phyloP scores from a whole-genome alignment of 352 stramenopile genomes.

The Phytophthora brassicae region DNA sequence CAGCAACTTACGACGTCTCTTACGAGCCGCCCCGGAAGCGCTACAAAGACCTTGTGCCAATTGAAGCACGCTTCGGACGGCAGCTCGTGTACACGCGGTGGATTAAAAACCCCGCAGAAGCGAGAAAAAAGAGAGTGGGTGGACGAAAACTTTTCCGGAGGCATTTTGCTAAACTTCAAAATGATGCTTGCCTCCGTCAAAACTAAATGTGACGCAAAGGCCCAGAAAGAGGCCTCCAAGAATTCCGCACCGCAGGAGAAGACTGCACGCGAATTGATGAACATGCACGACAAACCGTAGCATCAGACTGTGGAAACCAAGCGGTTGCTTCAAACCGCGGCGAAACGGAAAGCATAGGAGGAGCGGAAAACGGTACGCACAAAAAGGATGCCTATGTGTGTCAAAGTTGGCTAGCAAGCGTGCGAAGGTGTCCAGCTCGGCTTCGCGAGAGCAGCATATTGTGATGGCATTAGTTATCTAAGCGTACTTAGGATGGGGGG shows the following conservation, averaged over 20 bases:
- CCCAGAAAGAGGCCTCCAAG: background rate
- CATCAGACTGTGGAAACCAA: background rate
- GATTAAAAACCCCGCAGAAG: background rate
- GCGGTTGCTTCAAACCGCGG: background rate
- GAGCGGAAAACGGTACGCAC: background rate
- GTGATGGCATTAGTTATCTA: background rate
- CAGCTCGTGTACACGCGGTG: too few relatives aligned
- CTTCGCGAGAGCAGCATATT: background rate
- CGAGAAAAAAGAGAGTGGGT: background rate
- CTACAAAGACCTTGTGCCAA: background rate
- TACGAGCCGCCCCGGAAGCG: background rate
- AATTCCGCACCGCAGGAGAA: background rate
- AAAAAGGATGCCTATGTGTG: background rate
- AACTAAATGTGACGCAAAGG: background rate
- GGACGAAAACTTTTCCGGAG: background rate
- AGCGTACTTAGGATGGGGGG: background rate
- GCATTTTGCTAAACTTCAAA: background rate
- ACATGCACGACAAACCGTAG: background rate
- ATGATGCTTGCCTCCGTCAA: background rate
- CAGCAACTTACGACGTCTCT: background rate
- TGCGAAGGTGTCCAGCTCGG: background rate
- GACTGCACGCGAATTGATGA: background rate
- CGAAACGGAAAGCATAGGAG: background rate
- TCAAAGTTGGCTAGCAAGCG: background rate
- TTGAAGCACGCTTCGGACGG: background rate